These are phyloP conservation scores for Ogataea haglerorum DNA, from an alignment of 805 yeast genomes.

Conservation along the genomic window DNA sequence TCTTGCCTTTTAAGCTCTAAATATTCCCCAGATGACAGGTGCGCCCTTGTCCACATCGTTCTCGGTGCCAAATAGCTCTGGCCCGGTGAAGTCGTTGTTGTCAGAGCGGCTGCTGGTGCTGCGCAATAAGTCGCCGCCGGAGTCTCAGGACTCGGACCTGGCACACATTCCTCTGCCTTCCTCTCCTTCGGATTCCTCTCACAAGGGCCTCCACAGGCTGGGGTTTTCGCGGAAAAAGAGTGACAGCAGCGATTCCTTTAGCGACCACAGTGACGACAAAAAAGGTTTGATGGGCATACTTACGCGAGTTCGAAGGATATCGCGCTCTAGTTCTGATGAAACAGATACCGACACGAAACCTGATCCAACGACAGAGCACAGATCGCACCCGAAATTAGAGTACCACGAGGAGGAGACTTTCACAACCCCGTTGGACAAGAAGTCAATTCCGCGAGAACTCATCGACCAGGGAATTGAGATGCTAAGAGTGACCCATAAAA, in stretches of 20 bases:
- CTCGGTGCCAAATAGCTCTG: background rate
- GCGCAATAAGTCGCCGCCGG: slow-evolving; percentile 9
- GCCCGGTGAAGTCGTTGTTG: slow-evolving; percentile 7
- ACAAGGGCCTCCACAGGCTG: slow-evolving; percentile 1
- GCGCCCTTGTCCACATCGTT: slow-evolving; percentile 1
- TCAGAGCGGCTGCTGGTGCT: slow-evolving; percentile 9
- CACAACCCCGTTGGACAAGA: slow-evolving; percentile 23
- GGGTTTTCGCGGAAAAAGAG: slow-evolving; percentile 7
- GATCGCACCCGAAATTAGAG: background rate
- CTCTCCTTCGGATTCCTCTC: background rate
- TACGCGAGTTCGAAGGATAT: slow-evolving; percentile 13
- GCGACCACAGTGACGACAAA: slow-evolving; percentile 15
- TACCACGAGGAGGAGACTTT: slow-evolving; percentile 14
- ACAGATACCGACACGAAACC: slow-evolving; percentile 2
- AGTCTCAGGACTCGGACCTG: background rate
- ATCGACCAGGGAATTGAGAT: slow-evolving; percentile 58
- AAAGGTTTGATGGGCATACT: slow-evolving; percentile 7
- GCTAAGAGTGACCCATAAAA: slow-evolving; percentile 66
- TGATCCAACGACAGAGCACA: slow-evolving; percentile 8
- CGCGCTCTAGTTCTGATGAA: slow-evolving; percentile 19
- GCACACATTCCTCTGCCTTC: slow-evolving; percentile 1
- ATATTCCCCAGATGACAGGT: background rate
- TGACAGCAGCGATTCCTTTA: slow-evolving; percentile 11
- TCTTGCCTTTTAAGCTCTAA: background rate
- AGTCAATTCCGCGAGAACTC: slow-evolving; percentile 43